Conservation (phyloP, 225 moss, liverwort and hornwort species). For the Thuidium tamariscinum region DNA sequence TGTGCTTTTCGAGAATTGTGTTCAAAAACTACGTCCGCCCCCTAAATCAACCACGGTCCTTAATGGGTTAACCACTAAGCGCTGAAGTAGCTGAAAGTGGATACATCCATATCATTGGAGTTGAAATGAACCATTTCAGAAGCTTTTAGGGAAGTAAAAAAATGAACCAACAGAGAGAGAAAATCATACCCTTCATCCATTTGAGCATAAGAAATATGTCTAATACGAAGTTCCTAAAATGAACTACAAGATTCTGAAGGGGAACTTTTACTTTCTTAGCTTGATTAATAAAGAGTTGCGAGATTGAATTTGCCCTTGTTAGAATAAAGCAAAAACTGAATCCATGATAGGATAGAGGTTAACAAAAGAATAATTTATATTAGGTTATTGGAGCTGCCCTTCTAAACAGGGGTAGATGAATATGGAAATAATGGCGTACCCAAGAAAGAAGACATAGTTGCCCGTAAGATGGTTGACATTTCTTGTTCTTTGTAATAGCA, state of each 20-base stretch:
- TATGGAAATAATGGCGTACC: slow-evolving; percentile 20
- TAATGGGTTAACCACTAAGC: background rate
- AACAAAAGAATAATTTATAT: background rate
- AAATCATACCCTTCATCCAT: background rate
- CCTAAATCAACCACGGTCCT: too few species aligned
- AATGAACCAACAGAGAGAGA: background rate
- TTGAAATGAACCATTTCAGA: background rate
- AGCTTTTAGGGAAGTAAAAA: background rate
- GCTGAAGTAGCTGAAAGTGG: background rate
- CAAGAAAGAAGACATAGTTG: slow-evolving; percentile 92
- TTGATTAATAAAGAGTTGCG: background rate
- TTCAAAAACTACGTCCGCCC: too few species aligned
- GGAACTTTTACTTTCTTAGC: background rate
- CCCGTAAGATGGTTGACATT: slow-evolving; percentile 91
- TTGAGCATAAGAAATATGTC: background rate
- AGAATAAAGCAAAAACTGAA: background rate
- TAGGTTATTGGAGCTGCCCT: background rate
- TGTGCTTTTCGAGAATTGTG: too few species aligned
- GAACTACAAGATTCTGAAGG: background rate
- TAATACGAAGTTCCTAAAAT: background rate
- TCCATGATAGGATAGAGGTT: background rate
- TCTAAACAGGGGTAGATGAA: background rate
- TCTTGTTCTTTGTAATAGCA: slow-evolving; percentile 77
- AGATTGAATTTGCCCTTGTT: background rate
- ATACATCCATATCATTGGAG: background rate